Percentiles rank a stretch among this genome's conserved stretches.
phyloP scores from a whole-genome alignment of 495 filamentous ascomycete genomes.

The Aspergillus bertholletiae region DNA sequence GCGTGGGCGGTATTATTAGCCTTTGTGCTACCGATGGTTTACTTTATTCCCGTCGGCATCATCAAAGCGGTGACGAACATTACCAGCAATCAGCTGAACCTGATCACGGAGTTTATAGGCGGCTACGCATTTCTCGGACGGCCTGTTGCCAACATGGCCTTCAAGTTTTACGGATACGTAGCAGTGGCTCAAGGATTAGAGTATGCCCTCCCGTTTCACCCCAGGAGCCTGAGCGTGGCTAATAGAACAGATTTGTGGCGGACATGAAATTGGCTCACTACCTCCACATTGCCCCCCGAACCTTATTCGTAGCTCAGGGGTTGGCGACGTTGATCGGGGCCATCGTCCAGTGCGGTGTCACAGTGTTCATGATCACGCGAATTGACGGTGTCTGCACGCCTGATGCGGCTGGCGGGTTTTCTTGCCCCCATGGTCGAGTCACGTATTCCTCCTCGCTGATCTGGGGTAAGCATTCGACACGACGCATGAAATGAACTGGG shows the following conservation, averaged over 20 bases:
- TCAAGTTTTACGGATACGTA: slow-evolving; percentile 74
- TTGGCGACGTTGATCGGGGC: slow-evolving; percentile 63
- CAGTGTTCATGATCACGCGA: slow-evolving; percentile 60
- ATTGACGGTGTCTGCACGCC: slow-evolving; percentile 60
- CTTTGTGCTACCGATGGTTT: slow-evolving; percentile 40
- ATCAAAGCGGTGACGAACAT: slow-evolving; percentile 66
- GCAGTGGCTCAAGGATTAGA: slow-evolving; percentile 53
- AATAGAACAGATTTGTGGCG: slow-evolving; percentile 57
- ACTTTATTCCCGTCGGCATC: slow-evolving; percentile 45
- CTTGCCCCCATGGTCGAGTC: slow-evolving; percentile 63
- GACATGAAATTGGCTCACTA: slow-evolving; percentile 78
- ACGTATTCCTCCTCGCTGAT: slow-evolving; percentile 69
- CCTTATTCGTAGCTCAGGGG: slow-evolving; percentile 65
- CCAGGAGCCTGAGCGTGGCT: slow-evolving; percentile 32
- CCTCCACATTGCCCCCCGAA: slow-evolving; percentile 69
- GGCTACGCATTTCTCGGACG: slow-evolving; percentile 67
- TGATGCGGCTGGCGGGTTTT: slow-evolving; percentile 60
- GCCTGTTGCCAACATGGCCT: slow-evolving; percentile 68
- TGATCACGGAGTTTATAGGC: slow-evolving; percentile 68
- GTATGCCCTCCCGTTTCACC: slow-evolving; percentile 32
- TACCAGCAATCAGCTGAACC: slow-evolving; percentile 61
- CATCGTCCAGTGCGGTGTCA: slow-evolving; percentile 62
- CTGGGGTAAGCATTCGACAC: slow-evolving; percentile 49
- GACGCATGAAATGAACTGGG: neutral
- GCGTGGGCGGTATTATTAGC: slow-evolving; percentile 68